phyloP scores from a whole-genome alignment of 1,139 yeast genomes.

The Entelexis sorbosivorans region DNA sequence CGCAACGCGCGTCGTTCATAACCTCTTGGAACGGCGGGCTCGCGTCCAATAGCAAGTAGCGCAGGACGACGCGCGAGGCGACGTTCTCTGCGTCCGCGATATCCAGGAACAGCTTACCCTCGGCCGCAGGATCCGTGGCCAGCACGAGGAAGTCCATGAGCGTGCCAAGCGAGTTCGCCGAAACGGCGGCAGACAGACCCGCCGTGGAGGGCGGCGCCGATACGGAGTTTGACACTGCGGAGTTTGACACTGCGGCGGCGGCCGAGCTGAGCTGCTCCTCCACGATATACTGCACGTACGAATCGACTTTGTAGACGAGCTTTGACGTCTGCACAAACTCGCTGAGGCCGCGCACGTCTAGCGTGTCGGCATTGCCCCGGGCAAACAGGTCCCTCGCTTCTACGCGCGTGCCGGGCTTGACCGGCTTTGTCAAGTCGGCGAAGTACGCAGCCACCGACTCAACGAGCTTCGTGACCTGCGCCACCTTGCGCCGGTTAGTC shows the following conservation, averaged over 20 bases:
- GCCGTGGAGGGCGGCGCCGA: too few relatives aligned
- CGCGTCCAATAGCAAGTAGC: conserved; percentile 71
- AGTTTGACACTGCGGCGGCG: neutral
- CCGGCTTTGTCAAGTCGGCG: conserved; percentile 27
- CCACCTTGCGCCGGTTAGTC: conserved; percentile 60
- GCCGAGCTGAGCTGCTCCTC: neutral
- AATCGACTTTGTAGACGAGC: conserved; percentile 74
- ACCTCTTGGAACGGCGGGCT: conserved; percentile 57
- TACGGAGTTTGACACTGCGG: too few relatives aligned
- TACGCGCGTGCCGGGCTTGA: conserved; percentile 46
- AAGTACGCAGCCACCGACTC: conserved; percentile 41
- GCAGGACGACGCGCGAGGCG: conserved; percentile 31
- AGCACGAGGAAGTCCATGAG: conserved; percentile 49
- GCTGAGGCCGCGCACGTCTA: conserved; percentile 61
- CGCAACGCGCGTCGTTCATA: conserved; percentile 55
- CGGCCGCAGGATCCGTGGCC: conserved; percentile 62
- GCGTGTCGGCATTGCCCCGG: conserved; percentile 52
- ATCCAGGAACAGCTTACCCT: conserved; percentile 73
- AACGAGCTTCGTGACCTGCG: conserved; percentile 53
- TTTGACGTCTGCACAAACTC: conserved; percentile 55
- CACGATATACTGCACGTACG: conserved; percentile 40
- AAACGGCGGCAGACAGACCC: neutral
- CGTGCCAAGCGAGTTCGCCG: conserved; percentile 7
- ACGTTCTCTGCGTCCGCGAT: conserved; percentile 22
- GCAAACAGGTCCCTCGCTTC: conserved; percentile 44